Base-by-base conservation (phyloP, 441 rosid species). In the Breynia disticha region DNA sequence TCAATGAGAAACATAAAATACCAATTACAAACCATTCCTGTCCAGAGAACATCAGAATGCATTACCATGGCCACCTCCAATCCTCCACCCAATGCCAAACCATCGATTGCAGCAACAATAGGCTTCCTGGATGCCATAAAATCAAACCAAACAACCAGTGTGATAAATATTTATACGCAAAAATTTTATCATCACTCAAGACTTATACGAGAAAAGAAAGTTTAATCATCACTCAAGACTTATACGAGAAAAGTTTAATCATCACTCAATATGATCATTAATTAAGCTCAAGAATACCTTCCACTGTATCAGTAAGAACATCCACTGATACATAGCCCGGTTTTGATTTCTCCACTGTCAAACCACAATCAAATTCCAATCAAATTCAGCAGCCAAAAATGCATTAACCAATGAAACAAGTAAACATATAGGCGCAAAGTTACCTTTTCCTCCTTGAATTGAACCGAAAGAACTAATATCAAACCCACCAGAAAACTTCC, bases 61-160 rank as follows among this genome's bases (percentile, higher is more conserved):
- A 54, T n/a, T 75, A 85, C 94, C 87, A 93, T 93, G 15, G 97
- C 82, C 60, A 89, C 65, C 81, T 93, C 99, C 56, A 89, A 73
- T 50, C 99, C 99, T 68, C 99, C 99, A 63, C 99, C 99, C 63
- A 89, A 74, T 65, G 97, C 95, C 61, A 89, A 87, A 21, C 99
- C 99, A 39, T 93, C 96, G 61, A 93, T 84, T 57, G 99, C 99
- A 79, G 99, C 99, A 17, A 93, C 96, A 15, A 96, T 79, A 50
- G 97, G 99, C 70, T 93, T 93, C 71, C 67, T 78, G 5, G 87
- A 84, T 67, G 83, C 96, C 89, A 72, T 46, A 62, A 59, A 32
- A 15, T 35, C 58, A 70, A 16, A 3, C 32, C 71, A n/a, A n/a
- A n/a, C n/a, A n/a, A n/a, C n/a, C n/a, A n/a, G n/a, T n/a, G n/a